phyloP scores from a whole-genome alignment of 306 rosid species.

The Fragaria nilgerrensis region DNA sequence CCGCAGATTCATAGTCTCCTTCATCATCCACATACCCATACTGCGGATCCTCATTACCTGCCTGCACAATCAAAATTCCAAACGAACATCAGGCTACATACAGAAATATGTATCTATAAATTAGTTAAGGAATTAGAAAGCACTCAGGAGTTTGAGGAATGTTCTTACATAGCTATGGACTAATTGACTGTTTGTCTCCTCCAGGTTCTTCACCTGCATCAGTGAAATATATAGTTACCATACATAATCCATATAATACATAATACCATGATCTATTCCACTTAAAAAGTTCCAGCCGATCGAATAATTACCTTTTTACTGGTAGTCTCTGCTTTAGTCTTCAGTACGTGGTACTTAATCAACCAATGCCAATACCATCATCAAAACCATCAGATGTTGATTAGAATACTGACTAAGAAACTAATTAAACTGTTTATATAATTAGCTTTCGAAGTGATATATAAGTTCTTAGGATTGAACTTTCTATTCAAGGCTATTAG shows the following conservation, averaged over 20 bases:
- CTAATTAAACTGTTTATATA: too few relatives aligned
- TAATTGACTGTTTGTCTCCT: slow-evolving; percentile 37
- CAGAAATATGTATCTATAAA: neutral
- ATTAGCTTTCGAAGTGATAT: too few relatives aligned
- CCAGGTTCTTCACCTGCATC: slow-evolving; percentile 54
- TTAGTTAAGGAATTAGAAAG: neutral
- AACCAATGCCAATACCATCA: neutral
- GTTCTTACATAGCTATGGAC: slow-evolving; percentile 52
- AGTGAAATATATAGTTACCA: neutral
- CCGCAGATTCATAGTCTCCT: slow-evolving; percentile 49
- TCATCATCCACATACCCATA: slow-evolving; percentile 45
- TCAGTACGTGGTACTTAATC: slow-evolving; percentile 57
- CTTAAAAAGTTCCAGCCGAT: too few relatives aligned
- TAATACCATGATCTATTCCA: too few relatives aligned
- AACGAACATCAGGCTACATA: neutral
- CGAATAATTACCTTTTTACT: slow-evolving; percentile 58
- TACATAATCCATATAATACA: too few relatives aligned
- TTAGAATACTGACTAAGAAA: neutral
- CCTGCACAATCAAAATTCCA: slow-evolving; percentile 23
- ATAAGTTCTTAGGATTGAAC: too few relatives aligned
- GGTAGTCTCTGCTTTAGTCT: slow-evolving; percentile 46
- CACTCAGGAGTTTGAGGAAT: neutral
- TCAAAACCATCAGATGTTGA: neutral
- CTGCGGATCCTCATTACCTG: slow-evolving; percentile 57
- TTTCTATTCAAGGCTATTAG: neutral